Evolutionary conservation across 768 basidiomycete species (phyloP), one percentile per base, ranked within the genome.

Genomic region (Thelephora aurantiotincta): DNA sequence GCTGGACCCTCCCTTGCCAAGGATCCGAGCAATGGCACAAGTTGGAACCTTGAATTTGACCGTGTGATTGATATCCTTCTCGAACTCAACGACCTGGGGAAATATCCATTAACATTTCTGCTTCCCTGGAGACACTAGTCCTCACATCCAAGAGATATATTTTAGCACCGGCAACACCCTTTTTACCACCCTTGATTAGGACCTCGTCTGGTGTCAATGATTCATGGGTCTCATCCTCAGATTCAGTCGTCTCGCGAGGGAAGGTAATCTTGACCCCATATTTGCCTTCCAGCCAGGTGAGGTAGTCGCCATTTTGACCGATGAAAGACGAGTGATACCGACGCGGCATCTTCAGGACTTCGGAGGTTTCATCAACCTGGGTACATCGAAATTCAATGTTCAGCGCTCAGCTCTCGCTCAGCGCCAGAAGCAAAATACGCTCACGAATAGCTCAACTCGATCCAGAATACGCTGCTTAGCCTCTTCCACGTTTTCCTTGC

Each of bases 261-360:
- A 98, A 99, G 41, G 82, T 93, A 59, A 99, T 91, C 69, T 92
- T 94, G 68, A 98, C 93, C 20, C 70, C 73, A 61, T 98, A 96
- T 60, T 89, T 96, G 46, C 96, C 93, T 65, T 99, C 93, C 7
- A 99, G 73, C 33, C 96, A 80, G 57, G 89, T 87, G 44, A 83
- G 91, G 66, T 97, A 99, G 65, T 91, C 94, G 51, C 96, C 96
- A 53, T 71, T 78, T 55, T 86, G 81, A 51, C 96, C 96, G 58
- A 99, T 98, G 48, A 99, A 72, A 33, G 87, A 85, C 48, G 93
- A 78, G 59, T 98, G 96, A 60, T 83, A 88, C 61, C 91, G 80
- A 55, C 71, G 68, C 18, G 90, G 80, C 54, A 98, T 92, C 58
- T 82, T 87, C 58, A 99, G 73, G 37, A 81, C 66, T 58, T 94